These are phyloP conservation scores for Pseudogymnoascus sp. DNA, from an alignment of 2,329 filamentous ascomycete genomes.

Conservation along the genomic window DNA sequence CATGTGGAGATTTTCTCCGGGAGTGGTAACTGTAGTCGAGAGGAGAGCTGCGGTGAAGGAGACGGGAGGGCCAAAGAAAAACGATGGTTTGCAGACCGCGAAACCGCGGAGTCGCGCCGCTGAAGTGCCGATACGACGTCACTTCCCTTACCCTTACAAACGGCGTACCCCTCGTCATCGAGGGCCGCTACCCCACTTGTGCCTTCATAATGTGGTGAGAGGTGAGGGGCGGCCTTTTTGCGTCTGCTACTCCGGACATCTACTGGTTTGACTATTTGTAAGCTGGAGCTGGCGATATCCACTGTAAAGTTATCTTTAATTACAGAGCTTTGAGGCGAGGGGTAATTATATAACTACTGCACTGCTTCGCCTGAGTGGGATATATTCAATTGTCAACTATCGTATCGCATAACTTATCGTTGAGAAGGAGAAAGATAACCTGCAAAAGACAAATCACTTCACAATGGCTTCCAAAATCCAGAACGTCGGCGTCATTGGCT, in stretches of 20 bases:
- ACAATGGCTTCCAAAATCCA: slow-evolving; percentile 32
- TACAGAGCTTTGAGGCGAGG: neutral
- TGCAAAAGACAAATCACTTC: neutral
- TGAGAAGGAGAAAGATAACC: neutral
- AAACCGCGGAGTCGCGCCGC: neutral
- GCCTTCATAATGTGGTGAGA: neutral
- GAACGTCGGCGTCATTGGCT: slow-evolving; percentile 52
- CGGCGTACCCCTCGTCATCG: neutral
- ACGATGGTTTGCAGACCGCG: neutral
- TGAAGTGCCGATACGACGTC: neutral
- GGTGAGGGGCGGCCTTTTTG: neutral
- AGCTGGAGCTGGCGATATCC: neutral
- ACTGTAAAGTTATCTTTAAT: neutral
- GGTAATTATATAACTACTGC: neutral
- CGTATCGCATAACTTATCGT: neutral
- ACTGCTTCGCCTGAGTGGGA: neutral
- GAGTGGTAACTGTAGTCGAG: neutral
- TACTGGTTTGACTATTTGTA: neutral
- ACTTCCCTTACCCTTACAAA: neutral
- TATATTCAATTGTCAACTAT: neutral
- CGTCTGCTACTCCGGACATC: neutral
- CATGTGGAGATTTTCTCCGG: neutral
- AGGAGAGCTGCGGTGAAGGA: neutral
- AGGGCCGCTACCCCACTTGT: neutral
- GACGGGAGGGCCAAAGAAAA: neutral